These are phyloP conservation scores for Rhododendron henanense DNA, from an alignment of 148 eudicot species.

Conservation along the genomic window DNA sequence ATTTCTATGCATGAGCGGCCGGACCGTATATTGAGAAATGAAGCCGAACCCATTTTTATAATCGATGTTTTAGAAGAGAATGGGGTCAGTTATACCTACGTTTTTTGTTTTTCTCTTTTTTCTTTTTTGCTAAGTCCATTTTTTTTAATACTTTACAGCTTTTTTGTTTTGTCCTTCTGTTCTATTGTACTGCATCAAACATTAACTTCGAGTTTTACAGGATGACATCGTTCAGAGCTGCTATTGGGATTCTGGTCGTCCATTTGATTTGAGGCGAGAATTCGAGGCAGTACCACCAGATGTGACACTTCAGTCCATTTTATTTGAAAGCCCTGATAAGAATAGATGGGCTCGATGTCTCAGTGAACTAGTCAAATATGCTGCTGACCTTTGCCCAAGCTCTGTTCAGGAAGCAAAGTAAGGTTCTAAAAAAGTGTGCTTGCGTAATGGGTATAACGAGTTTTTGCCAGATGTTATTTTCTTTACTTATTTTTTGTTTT, in stretches of 20 bases:
- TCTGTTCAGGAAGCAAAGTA: conserved; percentile 99
- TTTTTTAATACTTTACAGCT: neutral
- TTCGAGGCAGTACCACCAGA: conserved; percentile 86
- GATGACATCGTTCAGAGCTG: conserved; percentile 99
- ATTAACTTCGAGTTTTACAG: conserved; percentile 38
- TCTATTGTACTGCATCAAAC: neutral
- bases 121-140: neutral
- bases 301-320: conserved; percentile 84
- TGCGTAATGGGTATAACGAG: neutral
- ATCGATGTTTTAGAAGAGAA: conserved; percentile 96
- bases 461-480: neutral
- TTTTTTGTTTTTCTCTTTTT: neutral
- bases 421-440: conserved; percentile 15
- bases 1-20: conserved; percentile 58
- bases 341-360: conserved; percentile 97
- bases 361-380: conserved; percentile 92
- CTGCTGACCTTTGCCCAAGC: conserved; percentile 93
- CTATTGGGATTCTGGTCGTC: conserved; percentile 94
- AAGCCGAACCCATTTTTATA: conserved; percentile 89
- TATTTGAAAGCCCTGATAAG: conserved; percentile 95
- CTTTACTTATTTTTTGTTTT: neutral
- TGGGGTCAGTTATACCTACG: conserved; percentile 58
- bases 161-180: neutral
- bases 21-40: conserved; percentile 55
- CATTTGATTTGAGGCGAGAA: conserved; percentile 91